Evolutionary conservation across 805 yeast genomes (phyloP).

Genomic region (Candida khao-thaluensis): DNA sequence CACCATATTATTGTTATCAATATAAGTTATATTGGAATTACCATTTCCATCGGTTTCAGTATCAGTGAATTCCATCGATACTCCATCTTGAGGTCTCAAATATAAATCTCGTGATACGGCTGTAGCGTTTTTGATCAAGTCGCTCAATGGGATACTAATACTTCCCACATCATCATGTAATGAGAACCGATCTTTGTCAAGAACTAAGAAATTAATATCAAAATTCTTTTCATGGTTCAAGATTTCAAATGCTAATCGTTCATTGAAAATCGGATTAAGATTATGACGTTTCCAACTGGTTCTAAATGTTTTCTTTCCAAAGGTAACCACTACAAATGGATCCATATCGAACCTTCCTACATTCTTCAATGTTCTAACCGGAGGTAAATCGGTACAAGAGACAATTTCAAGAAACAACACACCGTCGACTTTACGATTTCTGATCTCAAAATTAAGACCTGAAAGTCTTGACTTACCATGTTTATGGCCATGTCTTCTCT

Average conservation of each 20-base stretch:
- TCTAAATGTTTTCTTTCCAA: conserved; percentile 83
- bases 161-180: conserved; percentile 80
- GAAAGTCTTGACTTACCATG: neutral
- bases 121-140: conserved; percentile 41
- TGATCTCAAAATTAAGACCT: conserved; percentile 30
- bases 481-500: conserved; percentile 1
- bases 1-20: conserved; percentile 32
- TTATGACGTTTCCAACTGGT: conserved; percentile 85
- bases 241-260: conserved; percentile 76
- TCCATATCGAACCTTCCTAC: conserved; percentile 87
- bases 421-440: conserved; percentile 52
- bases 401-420: conserved; percentile 74
- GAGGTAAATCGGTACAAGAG: conserved; percentile 76
- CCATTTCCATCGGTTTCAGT: conserved; percentile 9
- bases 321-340: conserved; percentile 89
- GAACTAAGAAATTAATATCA: conserved; percentile 65
- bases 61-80: conserved; percentile 14
- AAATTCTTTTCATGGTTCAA: conserved; percentile 62
- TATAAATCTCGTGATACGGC: conserved; percentile 16
- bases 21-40: conserved; percentile 13
- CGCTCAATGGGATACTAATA: conserved; percentile 54
- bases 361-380: conserved; percentile 64
- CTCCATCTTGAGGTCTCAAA: conserved; percentile 6
- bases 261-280: conserved; percentile 78
- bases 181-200: conserved; percentile 83